Base-by-base conservation (phyloP, 177 flowering plant species). In the Vitis hybrid region DNA sequence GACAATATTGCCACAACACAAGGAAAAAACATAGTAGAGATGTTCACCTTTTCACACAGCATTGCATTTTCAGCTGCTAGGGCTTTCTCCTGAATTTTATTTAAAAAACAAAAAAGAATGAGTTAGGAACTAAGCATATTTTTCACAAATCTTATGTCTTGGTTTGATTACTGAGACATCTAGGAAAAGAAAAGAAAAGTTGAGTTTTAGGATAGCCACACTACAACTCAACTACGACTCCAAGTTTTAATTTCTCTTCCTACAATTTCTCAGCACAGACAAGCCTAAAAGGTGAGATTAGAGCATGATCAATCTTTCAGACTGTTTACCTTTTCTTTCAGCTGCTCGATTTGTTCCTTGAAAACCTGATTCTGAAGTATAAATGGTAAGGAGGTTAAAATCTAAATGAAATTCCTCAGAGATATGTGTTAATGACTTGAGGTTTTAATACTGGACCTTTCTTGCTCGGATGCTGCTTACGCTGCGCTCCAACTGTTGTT, bases 311-410 rank as follows among this genome's bases (percentile, higher is more conserved):
- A 55, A 55, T 56, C 11, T 59, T 26, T 60, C 7, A 11, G 10
- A 13, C 13, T 39, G n/a, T 39, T 76, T 84, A 90, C 97, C 94
- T 86, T 89, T 64, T 86, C 87, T 57, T 81, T 89, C 7, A 92
- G 81, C 19, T 80, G 75, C 68, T 76, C 82, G 58, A 91, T 85
- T 74, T 88, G 91, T 67, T 91, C 88, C 64, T 56, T 80, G 75
- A 67, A 86, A 56, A 87, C 84, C 61, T 88, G 88, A 76, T 70
- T 80, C 97, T 92, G 86, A 60, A 39, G 48, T 39, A 39, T 8
- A 39, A 39, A 39, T 39, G 48, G 10, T 39, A 39, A 1, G 48
- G 48, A 39, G 1, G 48, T 39, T 39, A 39, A 8, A 39, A 39
- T 39, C 48, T 39, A 39, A 39, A 39, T 39, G 48, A 39, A 39